These are phyloP conservation scores for Aspergillus versicolor DNA, from an alignment of 2,329 filamentous ascomycete species.

Conservation along the genomic window DNA sequence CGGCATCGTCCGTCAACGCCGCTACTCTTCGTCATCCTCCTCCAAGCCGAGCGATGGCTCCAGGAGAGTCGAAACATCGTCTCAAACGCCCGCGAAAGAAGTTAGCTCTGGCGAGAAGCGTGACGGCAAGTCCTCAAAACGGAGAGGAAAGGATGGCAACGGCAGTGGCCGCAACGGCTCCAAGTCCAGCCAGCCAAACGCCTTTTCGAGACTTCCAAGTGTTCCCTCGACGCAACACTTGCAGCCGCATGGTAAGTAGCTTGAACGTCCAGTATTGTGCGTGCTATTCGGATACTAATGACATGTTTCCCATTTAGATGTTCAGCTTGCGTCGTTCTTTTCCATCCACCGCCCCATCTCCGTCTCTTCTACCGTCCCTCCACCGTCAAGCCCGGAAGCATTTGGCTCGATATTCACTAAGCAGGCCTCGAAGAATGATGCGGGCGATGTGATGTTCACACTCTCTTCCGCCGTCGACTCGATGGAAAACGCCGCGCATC, in stretches of 20 bases:
- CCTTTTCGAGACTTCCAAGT: conserved; percentile 46
- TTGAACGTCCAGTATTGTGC: too few relatives aligned
- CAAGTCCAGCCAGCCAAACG: conserved; percentile 39
- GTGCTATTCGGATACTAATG: neutral
- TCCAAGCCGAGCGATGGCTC: conserved; percentile 52
- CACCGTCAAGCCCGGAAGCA: conserved; percentile 66
- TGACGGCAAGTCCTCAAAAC: conserved; percentile 34
- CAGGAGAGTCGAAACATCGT: conserved; percentile 40
- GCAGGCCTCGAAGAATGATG: conserved; percentile 45
- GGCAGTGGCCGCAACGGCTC: conserved; percentile 30
- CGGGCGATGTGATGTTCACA: conserved; percentile 64
- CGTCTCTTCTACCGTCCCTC: conserved; percentile 77
- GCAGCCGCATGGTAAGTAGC: conserved; percentile 46
- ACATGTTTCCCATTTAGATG: conserved; percentile 56
- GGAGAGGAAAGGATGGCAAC: conserved; percentile 36
- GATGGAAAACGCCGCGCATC: conserved; percentile 41
- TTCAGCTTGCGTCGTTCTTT: conserved; percentile 90
- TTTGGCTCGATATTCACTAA: conserved; percentile 84
- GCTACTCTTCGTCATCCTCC: conserved; percentile 49
- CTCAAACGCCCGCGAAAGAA: conserved; percentile 38
- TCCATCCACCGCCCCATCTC: conserved; percentile 93
- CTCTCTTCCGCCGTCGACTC: conserved; percentile 51
- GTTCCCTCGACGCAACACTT: conserved; percentile 51
- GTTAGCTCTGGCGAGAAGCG: conserved; percentile 39
- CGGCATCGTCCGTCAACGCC: conserved; percentile 43